Conservation (phyloP, 164 flowering plant species). For the Chimonanthus salicifolius region DNA sequence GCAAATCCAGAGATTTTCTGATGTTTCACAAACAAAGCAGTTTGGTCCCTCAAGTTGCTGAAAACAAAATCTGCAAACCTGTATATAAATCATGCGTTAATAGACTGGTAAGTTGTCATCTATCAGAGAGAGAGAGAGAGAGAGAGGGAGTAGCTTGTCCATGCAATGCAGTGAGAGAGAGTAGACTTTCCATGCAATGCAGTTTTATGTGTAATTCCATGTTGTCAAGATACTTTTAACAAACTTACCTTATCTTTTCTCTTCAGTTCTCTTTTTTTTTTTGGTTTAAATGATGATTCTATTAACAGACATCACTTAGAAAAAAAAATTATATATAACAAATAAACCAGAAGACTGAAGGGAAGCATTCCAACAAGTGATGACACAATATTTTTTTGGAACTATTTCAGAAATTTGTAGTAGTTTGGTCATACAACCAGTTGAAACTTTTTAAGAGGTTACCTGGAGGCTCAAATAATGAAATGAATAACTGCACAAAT, state of each 20-base stretch:
- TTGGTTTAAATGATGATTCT: no score
- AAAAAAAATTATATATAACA: no score
- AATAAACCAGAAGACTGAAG: not conserved
- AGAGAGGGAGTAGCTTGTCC: not conserved
- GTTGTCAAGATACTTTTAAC: not conserved
- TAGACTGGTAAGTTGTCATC: not conserved
- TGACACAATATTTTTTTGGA: not conserved
- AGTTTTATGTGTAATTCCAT: not conserved
- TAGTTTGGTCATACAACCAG: not conserved
- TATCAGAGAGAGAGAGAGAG: not conserved
- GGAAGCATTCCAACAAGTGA: not conserved
- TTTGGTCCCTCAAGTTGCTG: slow-evolving; percentile 73
- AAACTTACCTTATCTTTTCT: no score
- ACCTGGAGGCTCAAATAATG: not conserved
- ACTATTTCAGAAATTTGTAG: no score
- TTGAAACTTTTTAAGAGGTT: not conserved
- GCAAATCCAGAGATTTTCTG: slow-evolving; percentile 79
- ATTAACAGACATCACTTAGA: no score
- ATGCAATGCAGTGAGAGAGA: not conserved
- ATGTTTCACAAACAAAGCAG: slow-evolving; percentile 74
- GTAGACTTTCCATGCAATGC: not conserved
- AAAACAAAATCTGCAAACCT: slow-evolving; percentile 88
- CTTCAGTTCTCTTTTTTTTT: no score
- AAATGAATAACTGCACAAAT: not conserved
- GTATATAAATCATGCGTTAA: slow-evolving; percentile 10